Evolutionary conservation across 805 yeast genomes (phyloP).

Genomic region (Saccharomycopsis fermentans): DNA sequence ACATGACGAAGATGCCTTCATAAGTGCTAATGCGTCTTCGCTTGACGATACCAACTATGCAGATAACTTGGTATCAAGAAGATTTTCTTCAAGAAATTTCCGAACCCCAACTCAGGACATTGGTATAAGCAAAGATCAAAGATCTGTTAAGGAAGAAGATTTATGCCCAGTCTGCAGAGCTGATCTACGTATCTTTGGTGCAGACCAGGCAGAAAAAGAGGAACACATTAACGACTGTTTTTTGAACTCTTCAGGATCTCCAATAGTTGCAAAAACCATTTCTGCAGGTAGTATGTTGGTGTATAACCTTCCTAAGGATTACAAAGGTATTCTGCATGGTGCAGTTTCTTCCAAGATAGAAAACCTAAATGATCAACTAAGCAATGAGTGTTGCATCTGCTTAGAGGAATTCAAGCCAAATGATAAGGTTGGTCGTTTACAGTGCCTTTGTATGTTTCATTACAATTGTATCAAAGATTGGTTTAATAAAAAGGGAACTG

Average conservation of each 20-base stretch:
- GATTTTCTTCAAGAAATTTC: conserved; percentile 29
- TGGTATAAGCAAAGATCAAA: not conserved
- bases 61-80: not conserved
- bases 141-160: conserved; percentile 8
- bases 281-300: conserved; percentile 77
- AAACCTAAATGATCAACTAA: conserved; percentile 21
- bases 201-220: conserved; percentile 36
- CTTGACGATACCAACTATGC: conserved; percentile 25
- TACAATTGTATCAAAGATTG: conserved; percentile 84
- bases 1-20: conserved; percentile 8
- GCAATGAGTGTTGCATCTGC: conserved; percentile 85
- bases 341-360: not conserved
- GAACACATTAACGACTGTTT: conserved; percentile 67
- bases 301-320: conserved; percentile 33
- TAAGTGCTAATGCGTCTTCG: conserved; percentile 8
- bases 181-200: conserved; percentile 18
- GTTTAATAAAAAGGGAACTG: conserved; percentile 78
- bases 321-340: not conserved
- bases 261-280: conserved; percentile 36
- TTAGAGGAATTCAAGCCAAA: conserved; percentile 81
- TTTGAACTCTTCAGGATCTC: conserved; percentile 47
- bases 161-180: conserved; percentile 31
- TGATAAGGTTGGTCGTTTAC: conserved; percentile 82
- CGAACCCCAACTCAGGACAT: conserved; percentile 4
- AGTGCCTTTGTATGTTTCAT: conserved; percentile 91